A percentile compares a stretch with the other conserved stretches of the same genome.
These are phyloP conservation scores for Pseudocercospora fijiensis DNA, from an alignment of 2,329 filamentous ascomycete species.

Conservation along the genomic window DNA sequence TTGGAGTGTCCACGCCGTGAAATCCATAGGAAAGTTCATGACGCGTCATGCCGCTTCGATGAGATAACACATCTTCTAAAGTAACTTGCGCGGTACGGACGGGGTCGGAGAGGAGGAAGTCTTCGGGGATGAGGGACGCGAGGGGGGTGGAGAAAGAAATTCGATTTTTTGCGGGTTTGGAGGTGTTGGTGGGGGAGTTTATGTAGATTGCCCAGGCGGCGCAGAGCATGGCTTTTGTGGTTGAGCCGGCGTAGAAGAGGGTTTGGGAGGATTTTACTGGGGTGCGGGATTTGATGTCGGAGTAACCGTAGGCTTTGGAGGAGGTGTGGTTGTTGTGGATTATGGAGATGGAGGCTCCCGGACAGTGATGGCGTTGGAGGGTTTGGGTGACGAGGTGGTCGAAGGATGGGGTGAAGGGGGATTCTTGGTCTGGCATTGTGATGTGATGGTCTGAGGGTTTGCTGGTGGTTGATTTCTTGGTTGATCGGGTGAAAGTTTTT, in stretches of 20 bases:
- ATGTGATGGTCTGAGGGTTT: background rate
- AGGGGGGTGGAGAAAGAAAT: background rate
- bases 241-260: background rate
- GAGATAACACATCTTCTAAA: background rate
- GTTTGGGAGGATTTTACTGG: background rate
- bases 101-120: background rate
- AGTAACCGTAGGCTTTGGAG: background rate
- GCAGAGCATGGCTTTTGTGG: constrained; percentile 2
- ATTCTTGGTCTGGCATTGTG: background rate
- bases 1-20: background rate
- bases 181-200: background rate
- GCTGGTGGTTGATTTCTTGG: background rate
- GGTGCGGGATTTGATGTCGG: background rate
- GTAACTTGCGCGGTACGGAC: background rate
- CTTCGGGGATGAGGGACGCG: background rate
- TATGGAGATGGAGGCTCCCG: background rate
- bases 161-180: background rate
- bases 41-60: background rate
- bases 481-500: too few species aligned
- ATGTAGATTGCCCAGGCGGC: background rate
- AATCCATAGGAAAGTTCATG: background rate
- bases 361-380: background rate
- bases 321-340: background rate
- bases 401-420: background rate
- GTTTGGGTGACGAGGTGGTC: background rate